Percentiles rank a stretch among this genome's conserved stretches.
Conservation (phyloP, 768 basidiomycete species). For the Psilocybe cubensis region DNA sequence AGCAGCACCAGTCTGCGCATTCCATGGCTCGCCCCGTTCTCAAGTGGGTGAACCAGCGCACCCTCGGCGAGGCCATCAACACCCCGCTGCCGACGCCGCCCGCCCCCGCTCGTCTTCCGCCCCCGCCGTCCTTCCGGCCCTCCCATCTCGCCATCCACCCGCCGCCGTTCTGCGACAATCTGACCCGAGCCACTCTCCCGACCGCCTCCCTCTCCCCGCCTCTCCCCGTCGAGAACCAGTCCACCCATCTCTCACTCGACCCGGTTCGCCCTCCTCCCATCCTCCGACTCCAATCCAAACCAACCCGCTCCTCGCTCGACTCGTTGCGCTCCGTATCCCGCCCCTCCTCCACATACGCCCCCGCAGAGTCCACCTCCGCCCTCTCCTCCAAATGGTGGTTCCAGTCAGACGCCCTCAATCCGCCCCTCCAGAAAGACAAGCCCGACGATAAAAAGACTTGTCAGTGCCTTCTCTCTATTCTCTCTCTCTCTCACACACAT, state of each 20-base stretch:
- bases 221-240: constrained; percentile 19
- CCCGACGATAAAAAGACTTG: constrained; percentile 63
- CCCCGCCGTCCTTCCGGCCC: constrained; percentile 31
- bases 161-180: constrained; percentile 55
- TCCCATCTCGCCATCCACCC: constrained; percentile 40
- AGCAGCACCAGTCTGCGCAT: background rate
- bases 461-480: constrained; percentile 34
- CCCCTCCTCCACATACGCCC: constrained; percentile 27
- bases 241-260: constrained; percentile 12
- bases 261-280: constrained; percentile 30
- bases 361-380: constrained; percentile 12
- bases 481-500: background rate
- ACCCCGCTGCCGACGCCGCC: constrained; percentile 47
- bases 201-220: constrained; percentile 59
- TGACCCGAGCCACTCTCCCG: constrained; percentile 66
- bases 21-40: constrained; percentile 36
- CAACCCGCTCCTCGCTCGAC: constrained; percentile 57
- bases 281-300: constrained; percentile 42
- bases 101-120: constrained; percentile 44
- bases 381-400: constrained; percentile 55
- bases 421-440: constrained; percentile 24
- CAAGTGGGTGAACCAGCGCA: constrained; percentile 44
- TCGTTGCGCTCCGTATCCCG: constrained; percentile 51
- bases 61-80: constrained; percentile 27
- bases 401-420: constrained; percentile 49